Evolutionary conservation across 257 asterid genomes (phyloP), one percentile per base, ranked within the genome.

Genomic region (Solanum chilense): DNA sequence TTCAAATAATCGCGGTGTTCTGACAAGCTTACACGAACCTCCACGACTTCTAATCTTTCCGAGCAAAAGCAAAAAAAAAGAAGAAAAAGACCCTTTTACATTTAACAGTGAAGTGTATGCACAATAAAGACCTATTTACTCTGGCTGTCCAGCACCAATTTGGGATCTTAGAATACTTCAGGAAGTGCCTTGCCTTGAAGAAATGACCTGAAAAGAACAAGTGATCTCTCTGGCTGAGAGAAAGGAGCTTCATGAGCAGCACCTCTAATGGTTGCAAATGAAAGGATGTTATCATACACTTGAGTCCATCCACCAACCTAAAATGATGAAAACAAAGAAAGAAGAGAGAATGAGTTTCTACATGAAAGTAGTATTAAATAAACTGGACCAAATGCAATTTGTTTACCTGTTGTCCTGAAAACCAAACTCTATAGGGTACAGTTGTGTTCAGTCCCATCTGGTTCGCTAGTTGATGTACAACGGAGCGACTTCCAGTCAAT

Each of bases 241-340:
- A 94, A 93, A 15, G 98, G 98, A 89, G 92, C 98, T 90, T 94
- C 98, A 87, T 93, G 98, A 84, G 96, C 92, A 80, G 98, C 98
- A 9, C 93, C 98, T 91, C 98, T 89, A 69, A 94, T 82, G 25
- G 96, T 94, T 35, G 95, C 96, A 91, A 94, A 94, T 47, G 98
- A 91, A 21, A 94, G 93, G 6, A 91, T 39, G 88, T 94, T 88
- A 4, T 92, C 96, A 84, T 94, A 94, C 35, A 89, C 94, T 88
- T 91, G 92, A 87, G 95, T 94, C 98, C 98, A 93, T 81, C 96
- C 96, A 74, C 94, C 98, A 88, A 94, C 98, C 98, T 94, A 39
- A 78, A 12, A 58, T 25, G 62, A 92, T 90, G 10, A 90, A 93
- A 90, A 93, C 47, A 94, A 91, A 29, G 87, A 93, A 45, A 94